Conservation (phyloP, 2,329 filamentous ascomycete genomes). For the Trichoderma brevicompactum region DNA sequence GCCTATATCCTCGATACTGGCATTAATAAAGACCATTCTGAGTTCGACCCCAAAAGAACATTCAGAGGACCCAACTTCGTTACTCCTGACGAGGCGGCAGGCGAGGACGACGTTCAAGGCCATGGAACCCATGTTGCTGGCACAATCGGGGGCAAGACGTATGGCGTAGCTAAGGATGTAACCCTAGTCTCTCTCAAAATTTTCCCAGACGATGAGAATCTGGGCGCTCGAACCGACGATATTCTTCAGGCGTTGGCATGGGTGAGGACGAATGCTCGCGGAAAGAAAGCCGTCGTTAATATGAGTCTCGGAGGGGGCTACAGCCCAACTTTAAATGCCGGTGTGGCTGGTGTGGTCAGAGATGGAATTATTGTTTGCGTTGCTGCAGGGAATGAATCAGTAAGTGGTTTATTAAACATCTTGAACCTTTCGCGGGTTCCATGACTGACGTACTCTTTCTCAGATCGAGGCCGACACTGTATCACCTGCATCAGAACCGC, state of each 20-base stretch:
- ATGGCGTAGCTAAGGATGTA: slow-evolving; percentile 50
- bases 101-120: slow-evolving; percentile 42
- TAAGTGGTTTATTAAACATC: slow-evolving; percentile 30
- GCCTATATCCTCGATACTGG: slow-evolving; percentile 52
- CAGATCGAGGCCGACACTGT: slow-evolving; percentile 37
- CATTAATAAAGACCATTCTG: slow-evolving; percentile 40
- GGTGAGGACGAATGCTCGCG: slow-evolving; percentile 41
- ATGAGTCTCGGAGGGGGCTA: slow-evolving; percentile 58
- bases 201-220: slow-evolving; percentile 46
- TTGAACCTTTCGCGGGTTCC: neutral
- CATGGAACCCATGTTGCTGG: slow-evolving; percentile 50
- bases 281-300: slow-evolving; percentile 53
- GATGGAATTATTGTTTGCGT: slow-evolving; percentile 57
- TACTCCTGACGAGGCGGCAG: slow-evolving; percentile 35
- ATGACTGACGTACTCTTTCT: slow-evolving; percentile 30
- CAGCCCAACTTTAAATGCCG: slow-evolving; percentile 54
- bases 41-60: slow-evolving; percentile 52
- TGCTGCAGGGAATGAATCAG: slow-evolving; percentile 57
- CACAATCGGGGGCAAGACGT: slow-evolving; percentile 43
- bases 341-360: slow-evolving; percentile 50
- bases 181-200: slow-evolving; percentile 54
- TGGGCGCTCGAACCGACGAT: slow-evolving; percentile 47
- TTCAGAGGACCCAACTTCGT: slow-evolving; percentile 41
- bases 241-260: slow-evolving; percentile 38
- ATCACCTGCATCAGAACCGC: slow-evolving; percentile 42